Conservation (phyloP, 192 early-diverging fungal genomes). For the Umbelopsis vinacea region DNA sequence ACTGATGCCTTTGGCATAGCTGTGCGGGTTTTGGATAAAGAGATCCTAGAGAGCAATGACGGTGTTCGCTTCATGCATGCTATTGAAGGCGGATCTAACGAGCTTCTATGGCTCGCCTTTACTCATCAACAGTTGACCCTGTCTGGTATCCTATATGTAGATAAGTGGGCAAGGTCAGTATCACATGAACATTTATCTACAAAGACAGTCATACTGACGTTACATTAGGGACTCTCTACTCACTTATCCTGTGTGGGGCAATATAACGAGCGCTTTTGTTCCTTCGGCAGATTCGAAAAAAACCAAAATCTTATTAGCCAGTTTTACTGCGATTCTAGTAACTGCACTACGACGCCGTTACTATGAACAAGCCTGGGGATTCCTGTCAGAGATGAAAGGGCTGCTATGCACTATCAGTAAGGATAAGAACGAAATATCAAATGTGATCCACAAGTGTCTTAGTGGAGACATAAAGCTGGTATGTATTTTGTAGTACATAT, state of each 20-base stretch:
- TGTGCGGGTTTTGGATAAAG: slow-evolving; percentile 34
- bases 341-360: slow-evolving; percentile 33
- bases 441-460: background rate
- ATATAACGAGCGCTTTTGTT: background rate
- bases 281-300: slow-evolving; percentile 6
- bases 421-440: background rate
- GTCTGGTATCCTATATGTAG: slow-evolving; percentile 29
- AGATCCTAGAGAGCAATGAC: slow-evolving; percentile 27
- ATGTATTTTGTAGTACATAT: background rate
- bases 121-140: slow-evolving; percentile 23
- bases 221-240: background rate
- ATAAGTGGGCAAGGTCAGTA: slow-evolving; percentile 42
- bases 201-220: background rate
- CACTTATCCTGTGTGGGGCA: slow-evolving; percentile 32
- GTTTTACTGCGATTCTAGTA: slow-evolving; percentile 33
- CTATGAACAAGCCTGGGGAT: slow-evolving; percentile 44
- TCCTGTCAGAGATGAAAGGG: slow-evolving; percentile 26
- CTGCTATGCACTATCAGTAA: background rate
- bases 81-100: slow-evolving; percentile 32
- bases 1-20: slow-evolving; percentile 37
- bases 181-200: no score
- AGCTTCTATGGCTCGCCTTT: slow-evolving; percentile 28
- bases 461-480: background rate
- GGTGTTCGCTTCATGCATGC: slow-evolving; percentile 37
- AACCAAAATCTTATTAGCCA: slow-evolving; percentile 32